Base-by-base conservation (phyloP, 257 asterid species). In the Jacaranda copaia region DNA sequence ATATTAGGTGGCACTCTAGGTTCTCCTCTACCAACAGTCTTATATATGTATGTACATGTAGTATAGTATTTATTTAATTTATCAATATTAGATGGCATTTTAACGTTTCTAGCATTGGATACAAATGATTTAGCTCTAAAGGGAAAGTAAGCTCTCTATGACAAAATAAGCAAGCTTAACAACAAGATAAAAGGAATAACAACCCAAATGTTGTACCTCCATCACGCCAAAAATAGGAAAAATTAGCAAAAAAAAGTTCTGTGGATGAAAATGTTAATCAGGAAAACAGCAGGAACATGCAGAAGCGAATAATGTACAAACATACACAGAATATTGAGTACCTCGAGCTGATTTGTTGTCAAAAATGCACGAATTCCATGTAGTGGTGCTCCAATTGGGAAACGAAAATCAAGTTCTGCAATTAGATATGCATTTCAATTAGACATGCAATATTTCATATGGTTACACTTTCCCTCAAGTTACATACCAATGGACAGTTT, bases 391-490 rank as follows among this genome's bases (percentile, higher is more conserved):
- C 99, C 99, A 82, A 90, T 10, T 10, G 85, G 95, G 69, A 92
- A 89, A 43, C 97, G 97, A 65, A 96, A 96, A 88, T 96, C 99
- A 87, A 96, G 99, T 83, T 96, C 99, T 96, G 97, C 86, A 88
- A 80, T 65, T 63, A 81, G 78, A 77, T 71, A 77, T 76, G 79
- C 66, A 81, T 45, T 59, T 63, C 76, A 38, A 74, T 84, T 40
- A 84, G 67, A 78, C 78, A 53, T 45, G 56, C 72, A 74, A 63
- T 68, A 60, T 78, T 73, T 13, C 18, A 52, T 51, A 55, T 10
- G 58, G 80, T 55, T 68, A 66, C 76, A 74, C 20, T 32, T 55
- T 61, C 59, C 59, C 60, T 39, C 25, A 77, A 74, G 66, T 43
- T 39, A 72, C 75, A 57, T 62, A 60, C 25, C 51, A 65, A 76